Conservation (phyloP, 2,329 filamentous ascomycete species). For the Verticillium isaacii region DNA sequence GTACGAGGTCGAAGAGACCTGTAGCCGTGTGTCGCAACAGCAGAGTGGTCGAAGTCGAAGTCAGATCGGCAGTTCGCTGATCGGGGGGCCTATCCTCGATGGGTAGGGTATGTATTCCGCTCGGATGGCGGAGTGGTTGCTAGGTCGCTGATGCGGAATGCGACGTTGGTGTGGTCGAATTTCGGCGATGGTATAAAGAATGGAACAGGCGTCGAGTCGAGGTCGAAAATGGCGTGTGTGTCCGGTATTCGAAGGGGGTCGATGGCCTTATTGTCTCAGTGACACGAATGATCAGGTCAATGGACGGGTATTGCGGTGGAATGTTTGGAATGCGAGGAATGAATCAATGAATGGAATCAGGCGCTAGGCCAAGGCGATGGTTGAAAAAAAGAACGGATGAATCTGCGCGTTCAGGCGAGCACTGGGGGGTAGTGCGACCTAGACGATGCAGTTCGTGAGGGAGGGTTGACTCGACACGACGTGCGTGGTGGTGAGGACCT, state of each 20-base stretch:
- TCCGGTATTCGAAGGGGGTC: neutral
- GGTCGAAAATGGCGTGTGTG: neutral
- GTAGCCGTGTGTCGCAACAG: neutral
- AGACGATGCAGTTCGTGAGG: neutral
- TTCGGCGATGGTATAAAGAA: neutral
- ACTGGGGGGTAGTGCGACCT: neutral
- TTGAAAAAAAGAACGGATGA: slow-evolving; percentile 12
- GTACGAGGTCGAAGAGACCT: neutral
- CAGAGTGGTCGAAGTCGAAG: neutral
- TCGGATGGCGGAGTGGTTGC: neutral
- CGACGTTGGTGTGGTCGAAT: neutral
- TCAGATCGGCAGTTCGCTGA: neutral
- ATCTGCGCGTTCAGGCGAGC: slow-evolving; percentile 8
- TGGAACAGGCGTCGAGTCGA: neutral
- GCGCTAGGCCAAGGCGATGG: slow-evolving; percentile 7
- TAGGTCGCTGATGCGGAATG: neutral
- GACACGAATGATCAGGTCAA: neutral
- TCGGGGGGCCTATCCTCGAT: neutral
- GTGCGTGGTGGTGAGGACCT: slow-evolving; percentile 1
- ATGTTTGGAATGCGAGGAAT: slow-evolving; percentile 1
- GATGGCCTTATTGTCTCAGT: neutral
- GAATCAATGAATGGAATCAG: slow-evolving; percentile 12
- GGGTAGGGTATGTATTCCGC: neutral
- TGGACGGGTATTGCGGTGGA: neutral
- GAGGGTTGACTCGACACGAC: slow-evolving; percentile 1